Percentiles rank a stretch among this genome's conserved stretches.
These are phyloP conservation scores for Xylariomycetidae sp. DNA, from an alignment of 2,329 filamentous ascomycete genomes.

Conservation along the genomic window DNA sequence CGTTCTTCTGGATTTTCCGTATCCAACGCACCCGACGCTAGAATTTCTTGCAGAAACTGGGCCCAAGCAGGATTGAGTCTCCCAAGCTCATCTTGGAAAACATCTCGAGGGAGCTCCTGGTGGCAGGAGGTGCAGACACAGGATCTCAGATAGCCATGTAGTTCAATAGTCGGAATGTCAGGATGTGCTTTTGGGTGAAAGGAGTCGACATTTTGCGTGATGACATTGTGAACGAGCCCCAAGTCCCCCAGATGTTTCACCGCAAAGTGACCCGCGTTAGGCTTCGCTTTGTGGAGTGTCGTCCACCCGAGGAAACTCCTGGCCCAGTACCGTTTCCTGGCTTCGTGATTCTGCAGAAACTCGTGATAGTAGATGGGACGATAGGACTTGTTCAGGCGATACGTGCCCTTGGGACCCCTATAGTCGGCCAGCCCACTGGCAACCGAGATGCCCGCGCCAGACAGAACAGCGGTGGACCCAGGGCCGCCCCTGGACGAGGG, in stretches of 20 bases:
- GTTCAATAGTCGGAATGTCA: slow-evolving; percentile 67
- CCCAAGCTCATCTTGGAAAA: slow-evolving; percentile 73
- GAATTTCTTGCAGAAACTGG: slow-evolving; percentile 65
- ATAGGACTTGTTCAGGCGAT: slow-evolving; percentile 85
- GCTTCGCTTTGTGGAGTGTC: slow-evolving; percentile 69
- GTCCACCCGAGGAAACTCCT: slow-evolving; percentile 92
- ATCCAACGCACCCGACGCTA: slow-evolving; percentile 69
- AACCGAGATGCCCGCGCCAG: slow-evolving; percentile 89
- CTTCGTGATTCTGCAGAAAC: slow-evolving; percentile 76
- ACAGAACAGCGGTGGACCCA: slow-evolving; percentile 47
- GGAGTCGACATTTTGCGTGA: slow-evolving; percentile 97
- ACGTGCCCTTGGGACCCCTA: slow-evolving; percentile 82
- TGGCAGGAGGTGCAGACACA: slow-evolving; percentile 77
- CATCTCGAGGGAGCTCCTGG: slow-evolving; percentile 62
- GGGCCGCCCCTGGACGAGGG: slow-evolving; percentile 47
- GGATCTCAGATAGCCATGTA: slow-evolving; percentile 85
- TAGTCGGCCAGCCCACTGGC: slow-evolving; percentile 93
- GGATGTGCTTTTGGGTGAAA: slow-evolving; percentile 82
- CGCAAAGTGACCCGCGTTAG: slow-evolving; percentile 76
- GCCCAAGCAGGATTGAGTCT: slow-evolving; percentile 84
- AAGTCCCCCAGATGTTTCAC: slow-evolving; percentile 66
- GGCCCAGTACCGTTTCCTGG: slow-evolving; percentile 92
- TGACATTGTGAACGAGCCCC: slow-evolving; percentile 69
- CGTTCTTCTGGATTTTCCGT: slow-evolving; percentile 72
- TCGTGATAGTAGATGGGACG: slow-evolving; percentile 91